Evolutionary conservation across 2,329 filamentous ascomycete genomes (phyloP), one percentile per base, ranked within the genome.

Genomic region (Nemania bipapillata): DNA sequence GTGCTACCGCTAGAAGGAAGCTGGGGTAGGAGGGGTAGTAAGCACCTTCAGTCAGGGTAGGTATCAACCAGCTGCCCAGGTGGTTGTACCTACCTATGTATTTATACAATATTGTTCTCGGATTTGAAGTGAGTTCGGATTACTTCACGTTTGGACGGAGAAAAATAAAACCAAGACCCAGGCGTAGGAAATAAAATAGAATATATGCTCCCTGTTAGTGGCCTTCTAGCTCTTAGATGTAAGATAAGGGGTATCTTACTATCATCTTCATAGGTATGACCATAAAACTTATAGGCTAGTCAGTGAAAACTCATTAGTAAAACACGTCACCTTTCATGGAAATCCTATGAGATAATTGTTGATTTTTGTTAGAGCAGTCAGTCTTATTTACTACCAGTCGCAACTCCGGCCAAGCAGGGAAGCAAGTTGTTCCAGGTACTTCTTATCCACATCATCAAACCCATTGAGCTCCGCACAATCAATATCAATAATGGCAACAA

Each of bases 401-500:
- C 91, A 92, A 61, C 86, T 85, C 67, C 78, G 81, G 0, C 82
- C 85, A 28, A 93, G 77, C 65, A 93, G 73, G 15, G 74, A 81
- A 0, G 90, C 91, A 75, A 95, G 79, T 74, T 87, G 81, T 79
- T 95, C 91, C 67, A 96, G 79, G 72, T 87, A 87, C 69, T 77
- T 79, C 79, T 85, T 84, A 78, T 96, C 92, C 52, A 89, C 85
- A 67, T 87, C 84, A 72, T 92, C 88, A 72, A 94, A 94, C 0
- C 92, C 91, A 15, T 86, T 80, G 60, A 86, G 72, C 40, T 86
- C 87, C 0, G 89, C 87, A 76, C 92, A 95, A 79, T 96, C 92
- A 26, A 95, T 84, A 75, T 96, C 92, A 68, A 96, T 92, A 71
- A 95, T 92, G 2, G 89, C 92, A 24, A 92, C 89, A 5, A 91